These are phyloP conservation scores for Brettanomyces sp. DNA, from an alignment of 805 yeast genomes.

Conservation along the genomic window DNA sequence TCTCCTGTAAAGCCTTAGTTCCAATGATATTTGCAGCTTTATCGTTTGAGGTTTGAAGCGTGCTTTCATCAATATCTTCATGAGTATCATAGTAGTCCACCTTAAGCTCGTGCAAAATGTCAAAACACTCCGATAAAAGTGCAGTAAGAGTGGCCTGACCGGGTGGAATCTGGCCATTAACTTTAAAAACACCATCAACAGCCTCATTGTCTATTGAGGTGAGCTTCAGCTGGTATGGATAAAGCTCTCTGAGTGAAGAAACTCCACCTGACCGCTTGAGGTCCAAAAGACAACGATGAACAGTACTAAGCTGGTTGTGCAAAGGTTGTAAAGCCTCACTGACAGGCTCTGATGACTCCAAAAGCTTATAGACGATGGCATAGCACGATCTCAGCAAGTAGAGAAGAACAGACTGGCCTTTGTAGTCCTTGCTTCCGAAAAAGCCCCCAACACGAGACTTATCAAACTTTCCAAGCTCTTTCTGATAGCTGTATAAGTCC, in stretches of 20 bases:
- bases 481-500: slow-evolving; percentile 79
- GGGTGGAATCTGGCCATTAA: slow-evolving; percentile 86
- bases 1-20: slow-evolving; percentile 26
- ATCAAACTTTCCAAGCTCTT: slow-evolving; percentile 64
- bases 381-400: slow-evolving; percentile 85
- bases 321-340: slow-evolving; percentile 88
- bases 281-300: slow-evolving; percentile 80
- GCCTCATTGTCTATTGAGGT: slow-evolving; percentile 83
- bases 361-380: slow-evolving; percentile 77
- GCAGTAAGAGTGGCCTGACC: slow-evolving; percentile 97
- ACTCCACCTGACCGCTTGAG: slow-evolving; percentile 90
- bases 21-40: slow-evolving; percentile 26
- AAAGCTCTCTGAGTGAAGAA: slow-evolving; percentile 76
- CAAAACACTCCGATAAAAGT: slow-evolving; percentile 87
- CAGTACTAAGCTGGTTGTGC: slow-evolving; percentile 89
- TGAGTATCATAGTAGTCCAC: slow-evolving; percentile 65
- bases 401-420: slow-evolving; percentile 54
- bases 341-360: slow-evolving; percentile 92
- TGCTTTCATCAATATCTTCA: slow-evolving; percentile 20
- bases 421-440: slow-evolving; percentile 32
- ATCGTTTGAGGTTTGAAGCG: slow-evolving; percentile 14
- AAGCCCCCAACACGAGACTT: slow-evolving; percentile 52
- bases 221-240: slow-evolving; percentile 92
- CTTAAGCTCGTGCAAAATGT: slow-evolving; percentile 82
- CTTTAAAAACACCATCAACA: slow-evolving; percentile 84